Base-by-base conservation (phyloP, 2,329 filamentous ascomycete genomes). In the Beauveria sp. region DNA sequence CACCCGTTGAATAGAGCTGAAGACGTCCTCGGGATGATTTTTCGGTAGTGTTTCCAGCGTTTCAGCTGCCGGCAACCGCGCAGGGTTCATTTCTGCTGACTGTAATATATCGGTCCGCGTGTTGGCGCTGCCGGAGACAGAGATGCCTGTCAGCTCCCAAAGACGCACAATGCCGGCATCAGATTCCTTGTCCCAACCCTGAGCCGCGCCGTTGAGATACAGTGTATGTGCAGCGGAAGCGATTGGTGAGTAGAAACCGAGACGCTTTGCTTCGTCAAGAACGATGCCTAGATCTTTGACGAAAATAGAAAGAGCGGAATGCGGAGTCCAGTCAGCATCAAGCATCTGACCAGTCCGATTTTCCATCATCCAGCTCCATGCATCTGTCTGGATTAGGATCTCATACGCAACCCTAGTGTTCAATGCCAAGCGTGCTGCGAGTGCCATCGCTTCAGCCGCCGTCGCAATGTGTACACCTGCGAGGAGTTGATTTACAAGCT, bases 401-500 rank as follows among this genome's bases (percentile, higher is more conserved):
- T 84, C 80, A 60, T 72, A 76, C 6, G 83, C 72, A 3, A 75
- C 70, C 59, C 77, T 72, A 0, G 81, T 78, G 61, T 85, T 79
- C 28, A 85, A 66, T 0, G 81, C 81, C 4, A 83, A 73, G 10
- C 77, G 75, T 3, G 79, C 79, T 2, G 79, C 82, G 56, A 86
- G 77, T 0, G 81, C 80, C 75, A 85, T 82, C 0, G 80, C 81
- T 69, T 86, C 84, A 18, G 77, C 78, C 3, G 81, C 77, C 0
- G 79, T 73, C 9, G 81, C 76, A 52, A 86, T 84, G 67, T 86
- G 82, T 5, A 84, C 80, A 1, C 81, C 83, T 0, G 81, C 81
- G 47, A 86, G 78, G 5, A 85, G 76, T 65, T 85, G 81, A 67
- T 85, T 81, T 55, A 85, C 78, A 53, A 85, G 78, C 66, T 85